Evolutionary conservation across 345 rosid species (phyloP).

Genomic region (Populus nigra): DNA sequence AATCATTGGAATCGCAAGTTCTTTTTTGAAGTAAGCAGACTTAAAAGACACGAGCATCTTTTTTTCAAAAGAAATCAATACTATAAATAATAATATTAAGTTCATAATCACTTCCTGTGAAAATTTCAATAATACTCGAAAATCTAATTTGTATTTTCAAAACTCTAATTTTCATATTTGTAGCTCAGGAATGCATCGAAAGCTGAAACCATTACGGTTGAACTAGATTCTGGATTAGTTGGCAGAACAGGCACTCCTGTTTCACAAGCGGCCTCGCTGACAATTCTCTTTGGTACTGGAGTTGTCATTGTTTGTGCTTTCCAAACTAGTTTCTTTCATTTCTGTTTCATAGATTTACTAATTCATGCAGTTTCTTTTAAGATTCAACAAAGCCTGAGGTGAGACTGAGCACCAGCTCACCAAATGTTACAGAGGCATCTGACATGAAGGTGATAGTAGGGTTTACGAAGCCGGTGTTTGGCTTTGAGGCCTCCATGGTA

Average conservation of each 20-base stretch:
- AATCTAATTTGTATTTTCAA: neutral
- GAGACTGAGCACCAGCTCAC: slow-evolving; percentile 43
- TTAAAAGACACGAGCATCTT: neutral
- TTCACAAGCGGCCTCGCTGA: slow-evolving; percentile 35
- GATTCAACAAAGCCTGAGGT: slow-evolving; percentile 42
- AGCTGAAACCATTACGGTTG: slow-evolving; percentile 41
- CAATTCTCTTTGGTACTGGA: slow-evolving; percentile 46
- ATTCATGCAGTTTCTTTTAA: slow-evolving; percentile 17
- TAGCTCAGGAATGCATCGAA: slow-evolving; percentile 39
- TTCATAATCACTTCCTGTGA: neutral
- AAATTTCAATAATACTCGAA: neutral
- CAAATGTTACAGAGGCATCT: slow-evolving; percentile 33
- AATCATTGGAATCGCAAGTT: slow-evolving; percentile 43
- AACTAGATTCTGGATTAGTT: slow-evolving; percentile 32
- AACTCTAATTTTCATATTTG: slow-evolving; percentile 16
- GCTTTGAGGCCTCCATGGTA: slow-evolving; percentile 42
- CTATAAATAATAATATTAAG: neutral
- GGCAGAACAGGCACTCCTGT: slow-evolving; percentile 43
- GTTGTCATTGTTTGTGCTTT: neutral
- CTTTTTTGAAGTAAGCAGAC: slow-evolving; percentile 36
- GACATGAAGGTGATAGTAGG: slow-evolving; percentile 40
- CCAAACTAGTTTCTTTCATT: neutral
- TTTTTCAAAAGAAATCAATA: no score
- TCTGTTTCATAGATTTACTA: neutral
- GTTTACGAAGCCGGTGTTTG: slow-evolving; percentile 58